Evolutionary conservation across 176 grass and related monocot species (phyloP), one percentile per base, ranked within the genome.

Genomic region (Triticum turgidum): DNA sequence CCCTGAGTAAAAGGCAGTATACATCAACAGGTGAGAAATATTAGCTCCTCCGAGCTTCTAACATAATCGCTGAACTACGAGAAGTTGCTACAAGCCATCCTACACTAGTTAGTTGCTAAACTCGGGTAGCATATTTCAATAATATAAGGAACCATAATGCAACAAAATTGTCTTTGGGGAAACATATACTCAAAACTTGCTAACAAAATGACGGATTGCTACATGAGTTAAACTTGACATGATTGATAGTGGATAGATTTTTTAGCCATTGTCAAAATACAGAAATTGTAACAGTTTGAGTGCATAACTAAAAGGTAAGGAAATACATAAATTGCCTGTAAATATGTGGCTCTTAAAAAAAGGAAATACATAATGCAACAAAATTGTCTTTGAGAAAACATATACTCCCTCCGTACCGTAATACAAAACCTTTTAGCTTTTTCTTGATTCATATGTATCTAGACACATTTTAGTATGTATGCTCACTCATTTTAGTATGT

Each of bases 1-100:
- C 93, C 93, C 96, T 98, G 88, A 82, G 34, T 82, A 64, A 86
- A 65, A 69, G 52, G 62, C 74, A 90, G 33, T 22, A 89, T 84
- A 76, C 69, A 84, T 80, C 84, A 86, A 47, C 6, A 81, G 25
- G 25, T 76, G 87, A 69, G 58, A 22, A 65, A 61, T 49, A 67
- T 65, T 79, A 83, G 73, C 65, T 82, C 76, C 47, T 80, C 17
- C 10, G 18, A 72, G 32, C 27, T 27, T 79, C 29, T 69, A 70
- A 77, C 38, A 33, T 49, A 42, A 59, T 9, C 49, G 3, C 66
- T 61, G 49, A 67, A 82, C 61, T 59, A 67, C 10, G 29, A 59
- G 59, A 77, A 76, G 69, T 76, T 78, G 35, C 38, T 76, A 76
- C 49, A 52, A 41, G 63, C 37, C 21, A 33, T 41, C 10, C 33